phyloP scores from a whole-genome alignment of 352 stramenopile genomes.

The Phytophthora pistaciae region DNA sequence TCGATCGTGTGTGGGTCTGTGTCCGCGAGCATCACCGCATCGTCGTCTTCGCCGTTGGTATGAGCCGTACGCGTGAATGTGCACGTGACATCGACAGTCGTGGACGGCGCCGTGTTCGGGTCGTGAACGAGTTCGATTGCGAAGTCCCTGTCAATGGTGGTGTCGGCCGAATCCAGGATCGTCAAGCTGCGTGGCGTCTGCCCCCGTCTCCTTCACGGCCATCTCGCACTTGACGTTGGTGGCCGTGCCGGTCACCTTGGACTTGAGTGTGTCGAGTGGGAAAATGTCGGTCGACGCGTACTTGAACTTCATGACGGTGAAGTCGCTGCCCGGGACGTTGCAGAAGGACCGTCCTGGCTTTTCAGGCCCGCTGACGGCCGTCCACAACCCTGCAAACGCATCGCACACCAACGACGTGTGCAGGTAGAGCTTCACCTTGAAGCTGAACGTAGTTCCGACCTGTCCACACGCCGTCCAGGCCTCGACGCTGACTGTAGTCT shows the following conservation, averaged over 20 bases:
- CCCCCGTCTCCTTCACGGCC: neutral
- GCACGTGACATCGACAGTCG: constrained; percentile 48
- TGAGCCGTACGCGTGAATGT: constrained; percentile 37
- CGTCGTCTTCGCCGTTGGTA: neutral
- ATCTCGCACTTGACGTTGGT: constrained; percentile 1
- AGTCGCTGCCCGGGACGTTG: constrained; percentile 29
- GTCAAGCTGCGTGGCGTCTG: neutral
- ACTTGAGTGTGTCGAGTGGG: neutral
- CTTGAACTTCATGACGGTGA: constrained; percentile 20
- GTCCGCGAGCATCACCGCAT: neutral
- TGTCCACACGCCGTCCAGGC: constrained; percentile 60
- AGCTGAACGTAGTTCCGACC: constrained; percentile 25
- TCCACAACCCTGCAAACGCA: constrained; percentile 17
- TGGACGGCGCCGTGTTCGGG: constrained; percentile 38
- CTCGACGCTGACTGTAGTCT: constrained; percentile 52
- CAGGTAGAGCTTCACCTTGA: constrained; percentile 49
- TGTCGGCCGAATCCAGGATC: no score
- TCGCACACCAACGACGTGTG: constrained; percentile 35
- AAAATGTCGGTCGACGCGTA: constrained; percentile 14
- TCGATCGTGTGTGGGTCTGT: neutral
- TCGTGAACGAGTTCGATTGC: constrained; percentile 59
- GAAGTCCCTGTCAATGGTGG: constrained; percentile 30
- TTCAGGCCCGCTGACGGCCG: neutral
- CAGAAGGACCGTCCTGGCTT: neutral
- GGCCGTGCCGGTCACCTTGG: neutral